Percentiles rank a stretch among this genome's conserved stretches.
Conservation (phyloP, 129 eudicot genomes). For the Chrysanthemum makinoi region DNA sequence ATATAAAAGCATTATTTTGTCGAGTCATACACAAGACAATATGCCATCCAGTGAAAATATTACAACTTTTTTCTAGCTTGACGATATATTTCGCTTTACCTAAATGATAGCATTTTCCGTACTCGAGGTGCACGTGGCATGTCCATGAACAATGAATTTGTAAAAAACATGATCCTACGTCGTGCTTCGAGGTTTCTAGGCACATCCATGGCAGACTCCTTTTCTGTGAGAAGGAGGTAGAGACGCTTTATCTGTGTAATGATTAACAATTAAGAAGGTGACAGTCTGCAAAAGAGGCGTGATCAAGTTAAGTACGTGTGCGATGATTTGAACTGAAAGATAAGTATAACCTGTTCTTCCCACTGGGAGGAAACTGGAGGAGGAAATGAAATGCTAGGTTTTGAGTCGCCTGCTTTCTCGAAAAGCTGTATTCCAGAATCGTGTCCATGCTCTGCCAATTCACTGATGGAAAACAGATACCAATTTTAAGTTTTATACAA, state of each 20-base stretch:
- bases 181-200: conserved; percentile 33
- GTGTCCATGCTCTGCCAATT: conserved; percentile 61
- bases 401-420: conserved; percentile 38
- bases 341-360: conserved; percentile 12
- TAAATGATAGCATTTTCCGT: conserved; percentile 26
- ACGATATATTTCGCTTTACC: background rate
- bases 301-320: background rate
- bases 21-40: background rate
- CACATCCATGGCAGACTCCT: conserved; percentile 35
- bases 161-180: conserved; percentile 43
- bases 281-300: background rate
- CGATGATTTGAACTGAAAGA: background rate
- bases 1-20: background rate
- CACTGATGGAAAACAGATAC: conserved; percentile 43
- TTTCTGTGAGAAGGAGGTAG: conserved; percentile 27
- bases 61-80: background rate
- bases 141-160: conserved; percentile 56
- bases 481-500: background rate
- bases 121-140: conserved; percentile 37
- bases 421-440: conserved; percentile 75
- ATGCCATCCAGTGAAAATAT: background rate
- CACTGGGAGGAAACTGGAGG: conserved; percentile 16
- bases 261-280: conserved; percentile 10
- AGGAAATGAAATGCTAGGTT: conserved; percentile 30
- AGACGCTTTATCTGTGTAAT: conserved; percentile 28